Evolutionary conservation across 805 yeast genomes (phyloP), one percentile per base, ranked within the genome.

Genomic region (Cyberlindnera bimundalis): DNA sequence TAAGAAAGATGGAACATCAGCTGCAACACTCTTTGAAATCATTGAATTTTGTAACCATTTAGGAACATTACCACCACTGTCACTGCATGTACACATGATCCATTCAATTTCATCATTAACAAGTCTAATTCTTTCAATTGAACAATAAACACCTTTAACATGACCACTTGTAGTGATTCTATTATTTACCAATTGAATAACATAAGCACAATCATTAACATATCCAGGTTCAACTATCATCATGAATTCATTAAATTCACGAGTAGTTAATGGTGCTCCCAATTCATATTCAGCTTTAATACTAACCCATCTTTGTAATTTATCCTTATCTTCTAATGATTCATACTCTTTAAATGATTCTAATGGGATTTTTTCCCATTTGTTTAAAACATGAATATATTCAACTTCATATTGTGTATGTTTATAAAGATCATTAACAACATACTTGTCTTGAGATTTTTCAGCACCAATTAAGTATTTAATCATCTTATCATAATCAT

Each of bases 31-130:
- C 40, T 64, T 65, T 7, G 67, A 62, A 35, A 67, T 64, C 45
- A 64, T 62, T 10, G 65, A 50, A 46, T 64, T 64, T 42, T 68
- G 73, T 13, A 68, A 20, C 62, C 65, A 65, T 36, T 61, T 57
- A 7, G 72, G 72, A 6, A 68, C 61, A 34, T 56, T 55, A 1
- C 73, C 73, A 28, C 69, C 68, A 17, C 68, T 65, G 46, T 68
- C 68, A 40, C 67, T 60, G 7, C 58, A 43, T 2, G 71, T 65
- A 20, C 62, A 56, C 71, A 67, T 68, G 5, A 43, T 46, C 73
- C 73, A 68, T 23, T 51, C 57, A 7, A 57, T 35, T 13, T 39
- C 20, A 7, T 46, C 45, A 21, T 48, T 42, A 8, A 33, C 40
- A 13, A 60, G 41, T 25, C 47, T 43, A 27, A 66, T 43, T 12